Conservation (phyloP, 2,329 filamentous ascomycete species). For the Aspergillus caelatus region DNA sequence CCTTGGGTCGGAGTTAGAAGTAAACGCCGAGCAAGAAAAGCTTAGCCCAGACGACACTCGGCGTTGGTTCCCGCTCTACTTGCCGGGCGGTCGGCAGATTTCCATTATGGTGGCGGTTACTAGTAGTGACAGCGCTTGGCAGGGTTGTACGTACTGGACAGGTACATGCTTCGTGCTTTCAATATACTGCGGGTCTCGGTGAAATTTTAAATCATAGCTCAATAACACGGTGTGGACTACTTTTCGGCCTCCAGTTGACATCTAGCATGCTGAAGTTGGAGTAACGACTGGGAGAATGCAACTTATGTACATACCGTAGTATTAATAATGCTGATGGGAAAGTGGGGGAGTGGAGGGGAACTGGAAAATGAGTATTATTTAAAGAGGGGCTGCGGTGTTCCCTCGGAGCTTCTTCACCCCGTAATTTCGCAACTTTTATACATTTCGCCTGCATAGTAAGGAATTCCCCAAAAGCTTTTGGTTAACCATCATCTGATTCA, state of each 20-base stretch:
- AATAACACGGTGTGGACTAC: background rate
- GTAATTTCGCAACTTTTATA: background rate
- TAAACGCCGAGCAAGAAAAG: background rate
- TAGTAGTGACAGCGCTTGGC: too few species aligned
- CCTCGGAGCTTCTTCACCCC: background rate
- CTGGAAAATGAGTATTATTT: background rate
- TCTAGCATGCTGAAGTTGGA: background rate
- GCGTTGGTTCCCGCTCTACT: background rate
- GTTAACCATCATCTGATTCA: background rate
- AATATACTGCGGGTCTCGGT: background rate
- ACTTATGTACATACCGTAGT: background rate
- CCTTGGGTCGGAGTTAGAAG: background rate
- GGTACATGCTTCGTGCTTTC: too few species aligned
- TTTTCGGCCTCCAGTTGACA: background rate
- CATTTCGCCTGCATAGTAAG: background rate
- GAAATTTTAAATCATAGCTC: background rate
- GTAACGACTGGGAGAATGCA: background rate
- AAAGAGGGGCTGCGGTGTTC: background rate
- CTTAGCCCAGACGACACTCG: background rate
- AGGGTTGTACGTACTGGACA: too few species aligned
- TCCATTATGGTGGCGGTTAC: background rate
- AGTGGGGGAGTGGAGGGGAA: background rate
- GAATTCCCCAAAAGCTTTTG: background rate
- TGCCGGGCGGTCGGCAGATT: background rate
- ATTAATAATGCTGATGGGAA: background rate